phyloP scores from a whole-genome alignment of 768 basidiomycete species.

The Termitomyces sp. region DNA sequence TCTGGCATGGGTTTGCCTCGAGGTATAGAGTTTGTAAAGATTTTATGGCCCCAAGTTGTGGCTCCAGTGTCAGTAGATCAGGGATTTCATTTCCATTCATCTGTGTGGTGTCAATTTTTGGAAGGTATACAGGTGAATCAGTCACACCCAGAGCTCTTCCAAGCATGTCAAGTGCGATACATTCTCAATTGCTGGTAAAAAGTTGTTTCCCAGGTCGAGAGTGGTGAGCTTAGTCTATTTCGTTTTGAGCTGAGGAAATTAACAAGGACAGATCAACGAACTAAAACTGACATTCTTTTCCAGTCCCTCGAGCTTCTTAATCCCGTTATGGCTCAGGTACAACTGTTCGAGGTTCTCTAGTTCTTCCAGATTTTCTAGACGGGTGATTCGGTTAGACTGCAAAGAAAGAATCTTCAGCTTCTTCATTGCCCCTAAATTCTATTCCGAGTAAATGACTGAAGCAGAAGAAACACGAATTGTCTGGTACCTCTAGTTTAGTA shows the following conservation, averaged over 20 bases:
- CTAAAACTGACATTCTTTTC: conserved; percentile 74
- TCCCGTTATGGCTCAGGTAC: conserved; percentile 92
- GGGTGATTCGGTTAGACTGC: conserved; percentile 90
- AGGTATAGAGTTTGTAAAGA: conserved; percentile 87
- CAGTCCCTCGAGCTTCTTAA: conserved; percentile 78
- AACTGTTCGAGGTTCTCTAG: conserved; percentile 78
- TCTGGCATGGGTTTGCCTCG: conserved; percentile 92
- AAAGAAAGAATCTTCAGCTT: conserved; percentile 83
- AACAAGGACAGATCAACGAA: background rate
- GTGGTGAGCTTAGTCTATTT: conserved; percentile 65
- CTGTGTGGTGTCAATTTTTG: conserved; percentile 31
- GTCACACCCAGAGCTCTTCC: conserved; percentile 91
- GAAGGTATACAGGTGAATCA: conserved; percentile 14
- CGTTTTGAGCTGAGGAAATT: background rate
- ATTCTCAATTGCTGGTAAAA: conserved; percentile 73
- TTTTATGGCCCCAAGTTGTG: conserved; percentile 53
- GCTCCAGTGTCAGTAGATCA: conserved; percentile 60
- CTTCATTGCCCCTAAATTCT: conserved; percentile 70
- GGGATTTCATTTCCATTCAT: conserved; percentile 85
- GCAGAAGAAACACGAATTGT: background rate
- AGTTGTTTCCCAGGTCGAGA: conserved; percentile 86
- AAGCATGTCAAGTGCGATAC: conserved; percentile 68
- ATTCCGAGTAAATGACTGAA: background rate
- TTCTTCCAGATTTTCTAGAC: conserved; percentile 74
- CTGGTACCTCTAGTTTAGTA: conserved; percentile 69